phyloP scores from a whole-genome alignment of 108 stramenopile genomes.

The Stephanodiscus triporus region DNA sequence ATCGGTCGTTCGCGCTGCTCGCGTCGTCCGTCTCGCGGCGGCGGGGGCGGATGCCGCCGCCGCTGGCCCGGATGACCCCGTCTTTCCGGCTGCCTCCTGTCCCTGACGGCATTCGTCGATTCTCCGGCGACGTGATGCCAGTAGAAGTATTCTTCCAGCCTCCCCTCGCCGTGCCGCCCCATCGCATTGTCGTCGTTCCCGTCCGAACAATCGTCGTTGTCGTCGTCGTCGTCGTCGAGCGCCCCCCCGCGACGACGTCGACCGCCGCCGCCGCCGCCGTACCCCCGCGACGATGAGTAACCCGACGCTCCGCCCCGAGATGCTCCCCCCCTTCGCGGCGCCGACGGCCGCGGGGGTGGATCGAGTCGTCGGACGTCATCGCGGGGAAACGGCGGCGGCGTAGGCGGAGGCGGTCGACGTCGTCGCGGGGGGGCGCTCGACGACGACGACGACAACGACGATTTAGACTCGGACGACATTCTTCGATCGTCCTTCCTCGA shows the following conservation, averaged over 20 bases:
- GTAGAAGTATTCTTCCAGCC: constrained; percentile 1
- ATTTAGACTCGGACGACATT: not conserved
- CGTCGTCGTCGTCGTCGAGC: not conserved
- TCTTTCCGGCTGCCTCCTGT: not conserved
- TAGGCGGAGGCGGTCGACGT: too few relatives aligned
- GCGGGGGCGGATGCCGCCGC: not conserved
- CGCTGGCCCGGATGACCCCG: not conserved
- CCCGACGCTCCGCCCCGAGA: too few relatives aligned
- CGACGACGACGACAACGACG: not conserved
- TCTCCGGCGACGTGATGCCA: not conserved
- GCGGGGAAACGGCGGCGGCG: too few relatives aligned
- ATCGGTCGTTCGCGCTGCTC: too few relatives aligned
- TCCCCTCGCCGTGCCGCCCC: constrained; percentile 2
- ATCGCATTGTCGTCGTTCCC: not conserved
- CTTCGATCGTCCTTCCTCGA: not conserved
- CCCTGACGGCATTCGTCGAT: not conserved
- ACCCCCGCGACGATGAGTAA: too few relatives aligned
- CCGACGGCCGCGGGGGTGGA: too few relatives aligned
- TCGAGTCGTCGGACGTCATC: too few relatives aligned
- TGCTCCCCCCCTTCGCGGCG: too few relatives aligned
- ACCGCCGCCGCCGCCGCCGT: not conserved
- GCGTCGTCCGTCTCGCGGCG: not conserved
- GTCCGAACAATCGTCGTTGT: not conserved
- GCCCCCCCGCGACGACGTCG: not conserved
- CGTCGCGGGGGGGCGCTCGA: too few relatives aligned